A percentile compares a stretch with the other conserved stretches of the same genome.
phyloP scores from a whole-genome alignment of 768 basidiomycete species.

The Coprinopsis sp. region DNA sequence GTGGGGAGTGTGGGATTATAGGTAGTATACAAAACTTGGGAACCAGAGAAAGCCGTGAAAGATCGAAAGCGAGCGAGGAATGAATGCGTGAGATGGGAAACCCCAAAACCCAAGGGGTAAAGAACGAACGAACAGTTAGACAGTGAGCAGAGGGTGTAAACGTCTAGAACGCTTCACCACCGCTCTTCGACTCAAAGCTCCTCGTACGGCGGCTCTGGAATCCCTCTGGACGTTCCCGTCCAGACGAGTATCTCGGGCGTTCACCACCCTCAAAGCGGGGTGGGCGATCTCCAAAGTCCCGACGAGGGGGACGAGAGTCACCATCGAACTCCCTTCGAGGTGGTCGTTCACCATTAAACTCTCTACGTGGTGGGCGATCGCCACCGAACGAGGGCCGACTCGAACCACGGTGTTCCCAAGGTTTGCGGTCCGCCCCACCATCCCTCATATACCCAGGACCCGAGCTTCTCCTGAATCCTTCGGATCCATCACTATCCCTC shows the following conservation, averaged over 20 bases:
- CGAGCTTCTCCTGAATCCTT: background rate
- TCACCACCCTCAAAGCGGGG: background rate
- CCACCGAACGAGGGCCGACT: background rate
- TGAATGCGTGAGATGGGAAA: too few relatives aligned
- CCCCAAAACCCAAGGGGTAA: too few relatives aligned
- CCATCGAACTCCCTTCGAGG: background rate
- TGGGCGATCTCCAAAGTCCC: background rate
- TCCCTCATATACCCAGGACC: slow-evolving; percentile 1
- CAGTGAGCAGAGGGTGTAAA: too few relatives aligned
- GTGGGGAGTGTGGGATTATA: too few relatives aligned
- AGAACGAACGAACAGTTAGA: too few relatives aligned
- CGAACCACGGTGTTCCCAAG: background rate
- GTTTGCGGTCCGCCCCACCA: background rate
- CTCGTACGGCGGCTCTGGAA: background rate
- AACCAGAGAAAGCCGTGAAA: too few relatives aligned
- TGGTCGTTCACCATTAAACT: too few relatives aligned
- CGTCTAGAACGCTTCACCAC: too few relatives aligned
- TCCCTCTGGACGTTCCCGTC: background rate
- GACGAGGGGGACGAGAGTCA: background rate
- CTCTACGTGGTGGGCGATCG: background rate
- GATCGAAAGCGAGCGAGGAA: too few relatives aligned
- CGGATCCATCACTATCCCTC: slow-evolving; percentile 4
- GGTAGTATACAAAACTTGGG: too few relatives aligned
- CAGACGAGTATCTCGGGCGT: background rate
- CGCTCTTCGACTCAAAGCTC: too few relatives aligned